These are phyloP conservation scores for Fusarium sp. DNA, from an alignment of 2,329 filamentous ascomycete species.

Conservation along the genomic window DNA sequence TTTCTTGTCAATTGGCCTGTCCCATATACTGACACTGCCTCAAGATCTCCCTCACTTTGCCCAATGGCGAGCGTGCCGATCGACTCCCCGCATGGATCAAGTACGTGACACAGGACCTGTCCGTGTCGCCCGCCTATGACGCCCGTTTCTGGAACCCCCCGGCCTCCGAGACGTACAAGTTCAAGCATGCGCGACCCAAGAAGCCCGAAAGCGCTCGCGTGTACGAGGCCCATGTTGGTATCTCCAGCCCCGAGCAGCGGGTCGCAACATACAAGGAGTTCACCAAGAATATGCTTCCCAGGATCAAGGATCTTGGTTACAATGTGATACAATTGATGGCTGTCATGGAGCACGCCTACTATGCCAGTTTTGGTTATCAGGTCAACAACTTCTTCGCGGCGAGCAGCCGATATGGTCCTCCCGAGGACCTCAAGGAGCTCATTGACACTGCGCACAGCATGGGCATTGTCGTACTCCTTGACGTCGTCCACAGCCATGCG, in stretches of 20 bases:
- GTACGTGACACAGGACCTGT: constrained; percentile 93
- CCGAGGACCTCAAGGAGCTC: constrained; percentile 95
- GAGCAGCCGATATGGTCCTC: constrained; percentile 92
- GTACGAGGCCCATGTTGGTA: constrained; percentile 99
- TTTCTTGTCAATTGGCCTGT: neutral
- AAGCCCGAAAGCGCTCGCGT: constrained; percentile 90
- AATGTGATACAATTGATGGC: constrained; percentile 99
- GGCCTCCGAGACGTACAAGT: constrained; percentile 78
- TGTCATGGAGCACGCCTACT: constrained; percentile 99
- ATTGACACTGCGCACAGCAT: constrained; percentile 94
- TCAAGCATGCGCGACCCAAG: constrained; percentile 84
- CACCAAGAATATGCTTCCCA: constrained; percentile 88
- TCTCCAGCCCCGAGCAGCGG: constrained; percentile 88
- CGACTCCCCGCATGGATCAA: constrained; percentile 97
- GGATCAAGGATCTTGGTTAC: constrained; percentile 91
- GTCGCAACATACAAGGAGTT: constrained; percentile 99
- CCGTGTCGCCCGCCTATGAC: constrained; percentile 91
- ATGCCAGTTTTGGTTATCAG: constrained; percentile 98
- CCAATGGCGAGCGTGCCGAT: constrained; percentile 84
- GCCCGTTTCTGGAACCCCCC: constrained; percentile 98
- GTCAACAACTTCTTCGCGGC: constrained; percentile 99
- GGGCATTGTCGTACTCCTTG: constrained; percentile 90
- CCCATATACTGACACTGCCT: neutral
- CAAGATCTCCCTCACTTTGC: constrained; percentile 86
- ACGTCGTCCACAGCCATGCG: constrained; percentile 97